phyloP scores from a whole-genome alignment of 2,329 filamentous ascomycete genomes.

The Incumbomyces delicatus region DNA sequence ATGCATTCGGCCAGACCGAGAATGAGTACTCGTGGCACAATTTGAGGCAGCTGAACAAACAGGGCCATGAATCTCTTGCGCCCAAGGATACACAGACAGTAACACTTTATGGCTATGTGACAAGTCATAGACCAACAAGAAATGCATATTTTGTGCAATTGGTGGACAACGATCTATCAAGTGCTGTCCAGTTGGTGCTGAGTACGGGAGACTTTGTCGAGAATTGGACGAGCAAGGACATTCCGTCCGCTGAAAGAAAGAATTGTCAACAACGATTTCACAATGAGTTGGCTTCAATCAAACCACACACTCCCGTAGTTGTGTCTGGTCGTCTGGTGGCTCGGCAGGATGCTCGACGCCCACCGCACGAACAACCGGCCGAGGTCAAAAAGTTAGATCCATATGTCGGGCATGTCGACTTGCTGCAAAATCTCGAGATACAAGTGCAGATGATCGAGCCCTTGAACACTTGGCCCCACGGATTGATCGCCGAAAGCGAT shows the following conservation, averaged over 20 bases:
- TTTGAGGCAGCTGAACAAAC: background rate
- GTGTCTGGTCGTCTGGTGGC: constrained; percentile 41
- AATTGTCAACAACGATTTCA: constrained; percentile 16
- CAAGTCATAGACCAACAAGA: constrained; percentile 13
- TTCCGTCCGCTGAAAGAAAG: background rate
- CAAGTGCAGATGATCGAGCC: constrained; percentile 52
- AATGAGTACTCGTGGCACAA: constrained; percentile 4
- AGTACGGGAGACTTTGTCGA: constrained; percentile 5
- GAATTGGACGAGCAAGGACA: constrained; percentile 13
- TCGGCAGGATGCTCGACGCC: constrained; percentile 24
- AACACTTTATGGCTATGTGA: constrained; percentile 16
- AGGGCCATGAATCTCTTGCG: background rate
- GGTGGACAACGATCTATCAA: constrained; percentile 12
- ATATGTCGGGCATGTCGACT: constrained; percentile 17
- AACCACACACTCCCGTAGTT: constrained; percentile 45
- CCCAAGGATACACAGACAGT: background rate
- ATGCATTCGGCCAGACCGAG: constrained; percentile 7
- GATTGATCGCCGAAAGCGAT: constrained; percentile 66
- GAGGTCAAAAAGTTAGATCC: constrained; percentile 12
- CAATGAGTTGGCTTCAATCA: constrained; percentile 33
- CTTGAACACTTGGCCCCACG: constrained; percentile 63
- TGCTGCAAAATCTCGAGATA: constrained; percentile 44
- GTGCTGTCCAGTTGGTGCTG: constrained; percentile 19
- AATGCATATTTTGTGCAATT: constrained; percentile 15
- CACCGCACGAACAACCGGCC: constrained; percentile 22